These are phyloP conservation scores for Ceratocystis diversiconidia DNA, from an alignment of 2,329 filamentous ascomycete genomes.

Conservation along the genomic window DNA sequence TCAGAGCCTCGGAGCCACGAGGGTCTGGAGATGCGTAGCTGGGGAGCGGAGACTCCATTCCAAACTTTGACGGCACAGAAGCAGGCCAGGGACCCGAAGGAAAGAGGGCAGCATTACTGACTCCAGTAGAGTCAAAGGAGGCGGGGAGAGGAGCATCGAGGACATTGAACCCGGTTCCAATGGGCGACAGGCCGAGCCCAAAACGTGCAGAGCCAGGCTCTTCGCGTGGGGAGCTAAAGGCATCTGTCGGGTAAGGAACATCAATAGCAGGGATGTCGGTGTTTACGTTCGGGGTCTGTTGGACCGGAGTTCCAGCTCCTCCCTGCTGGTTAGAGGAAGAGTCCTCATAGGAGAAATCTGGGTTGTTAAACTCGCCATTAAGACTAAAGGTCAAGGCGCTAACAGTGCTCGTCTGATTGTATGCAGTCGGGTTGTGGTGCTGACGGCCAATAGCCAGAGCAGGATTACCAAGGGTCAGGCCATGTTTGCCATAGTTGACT, in stretches of 20 bases:
- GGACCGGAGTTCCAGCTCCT: slow-evolving; percentile 20
- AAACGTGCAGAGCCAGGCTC: slow-evolving; percentile 32
- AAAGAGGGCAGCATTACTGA: slow-evolving; percentile 79
- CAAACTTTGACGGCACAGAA: slow-evolving; percentile 84
- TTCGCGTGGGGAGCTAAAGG: slow-evolving; percentile 74
- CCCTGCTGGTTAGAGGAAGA: slow-evolving; percentile 21
- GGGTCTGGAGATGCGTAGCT: slow-evolving; percentile 44
- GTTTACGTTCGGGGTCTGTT: slow-evolving; percentile 42
- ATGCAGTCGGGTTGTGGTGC: slow-evolving; percentile 23
- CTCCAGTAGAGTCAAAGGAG: slow-evolving; percentile 91
- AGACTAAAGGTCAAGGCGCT: slow-evolving; percentile 50
- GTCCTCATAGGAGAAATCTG: slow-evolving; percentile 30
- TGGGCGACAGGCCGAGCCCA: slow-evolving; percentile 67
- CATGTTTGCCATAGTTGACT: slow-evolving; percentile 65
- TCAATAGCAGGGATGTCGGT: slow-evolving; percentile 45
- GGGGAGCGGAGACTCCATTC: slow-evolving; percentile 69
- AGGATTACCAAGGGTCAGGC: slow-evolving; percentile 48
- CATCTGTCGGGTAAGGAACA: slow-evolving; percentile 42
- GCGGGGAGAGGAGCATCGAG: slow-evolving; percentile 84
- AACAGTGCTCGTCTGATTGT: slow-evolving; percentile 47
- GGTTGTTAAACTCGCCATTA: slow-evolving; percentile 30
- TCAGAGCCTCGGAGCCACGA: slow-evolving; percentile 48
- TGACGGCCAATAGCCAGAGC: slow-evolving; percentile 41
- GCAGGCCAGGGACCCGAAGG: slow-evolving; percentile 68
- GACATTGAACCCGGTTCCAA: slow-evolving; percentile 62